Base-by-base conservation (phyloP, 768 basidiomycete genomes). In the Harrya chromipes region DNA sequence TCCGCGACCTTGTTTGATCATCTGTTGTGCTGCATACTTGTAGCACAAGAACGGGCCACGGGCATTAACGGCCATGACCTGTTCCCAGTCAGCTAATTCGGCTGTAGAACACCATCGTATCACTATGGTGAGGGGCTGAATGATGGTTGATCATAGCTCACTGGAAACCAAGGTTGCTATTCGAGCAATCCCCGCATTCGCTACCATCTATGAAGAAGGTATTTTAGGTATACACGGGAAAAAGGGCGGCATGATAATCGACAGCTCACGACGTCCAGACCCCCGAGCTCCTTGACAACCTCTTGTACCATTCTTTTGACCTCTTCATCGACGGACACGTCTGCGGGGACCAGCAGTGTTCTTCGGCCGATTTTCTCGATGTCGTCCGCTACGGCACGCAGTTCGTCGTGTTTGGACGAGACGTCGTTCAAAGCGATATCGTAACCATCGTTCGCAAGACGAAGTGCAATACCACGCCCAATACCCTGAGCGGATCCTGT, bases 41-140 rank as follows among this genome's bases (percentile, higher is more conserved):
- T 84, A 85, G 60, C 80, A 84, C 52, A 80, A 72, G 67, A 80
- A 83, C 2, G 74, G 67, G 33, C 82, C 83, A 46, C 78, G 74
- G 52, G 75, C 70, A 56, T 86, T 85, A 56, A 84, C 67, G 5
- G 72, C 67, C 52, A 77, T 66, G 7, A 67, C 35, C 58, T 58
- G 64, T 58, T 82, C 72, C 71, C 68, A 76, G 0, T 71, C 64
- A 9, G 72, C 65, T 1, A 67, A 40, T 4, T 61, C 58, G 4
- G 69, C 78, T 69, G 29, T 6, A 40, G n/a, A 43, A 6, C 12
- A 38, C 6, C 24, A 40, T 26, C 4, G 6, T 20, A 10, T 52
- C 23, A 39, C 29, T 23, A 17, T 6, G 35, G 17, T 33, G 6
- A 33, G 14, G 13, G 33, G 33, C 14, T 33, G 14, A 6, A 16